Conservation (phyloP, 768 basidiomycete genomes). For the Gelatoporia subvermispora region DNA sequence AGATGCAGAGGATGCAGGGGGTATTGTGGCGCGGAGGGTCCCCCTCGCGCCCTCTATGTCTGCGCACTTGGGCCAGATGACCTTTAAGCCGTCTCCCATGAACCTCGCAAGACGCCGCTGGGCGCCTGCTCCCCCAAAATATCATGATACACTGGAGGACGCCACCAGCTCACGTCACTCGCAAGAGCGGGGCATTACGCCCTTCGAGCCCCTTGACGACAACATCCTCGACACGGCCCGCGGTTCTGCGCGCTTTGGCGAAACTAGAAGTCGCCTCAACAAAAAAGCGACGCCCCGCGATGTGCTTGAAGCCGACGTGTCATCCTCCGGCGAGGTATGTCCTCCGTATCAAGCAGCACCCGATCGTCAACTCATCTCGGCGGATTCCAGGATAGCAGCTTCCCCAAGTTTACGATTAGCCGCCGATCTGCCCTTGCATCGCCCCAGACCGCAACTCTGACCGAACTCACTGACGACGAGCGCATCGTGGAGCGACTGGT, state of each 20-base stretch:
- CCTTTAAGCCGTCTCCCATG: constrained; percentile 21
- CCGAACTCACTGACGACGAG: constrained; percentile 12
- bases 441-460: constrained; percentile 4
- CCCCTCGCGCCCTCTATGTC: background rate
- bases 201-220: too few species aligned
- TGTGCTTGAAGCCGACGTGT: constrained; percentile 9
- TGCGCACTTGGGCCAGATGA: constrained; percentile 8
- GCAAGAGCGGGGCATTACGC: too few species aligned
- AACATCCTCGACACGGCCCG: too few species aligned
- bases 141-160: too few species aligned
- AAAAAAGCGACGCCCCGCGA: background rate
- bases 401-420: constrained; percentile 10
- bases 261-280: too few species aligned
- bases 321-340: constrained; percentile 12
- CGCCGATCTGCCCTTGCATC: constrained; percentile 11
- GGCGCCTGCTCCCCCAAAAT: constrained; percentile 14
- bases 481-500: constrained; percentile 20
- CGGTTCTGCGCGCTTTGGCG: too few species aligned
- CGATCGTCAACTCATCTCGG: too few species aligned
- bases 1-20: background rate
- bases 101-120: constrained; percentile 24
- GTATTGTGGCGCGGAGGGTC: constrained; percentile 2
- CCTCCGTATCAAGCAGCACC: too few species aligned
- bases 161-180: too few species aligned
- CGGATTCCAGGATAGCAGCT: constrained; percentile 12